Conservation (phyloP, 345 rosid genomes). For the Stellera chamaejasme region DNA sequence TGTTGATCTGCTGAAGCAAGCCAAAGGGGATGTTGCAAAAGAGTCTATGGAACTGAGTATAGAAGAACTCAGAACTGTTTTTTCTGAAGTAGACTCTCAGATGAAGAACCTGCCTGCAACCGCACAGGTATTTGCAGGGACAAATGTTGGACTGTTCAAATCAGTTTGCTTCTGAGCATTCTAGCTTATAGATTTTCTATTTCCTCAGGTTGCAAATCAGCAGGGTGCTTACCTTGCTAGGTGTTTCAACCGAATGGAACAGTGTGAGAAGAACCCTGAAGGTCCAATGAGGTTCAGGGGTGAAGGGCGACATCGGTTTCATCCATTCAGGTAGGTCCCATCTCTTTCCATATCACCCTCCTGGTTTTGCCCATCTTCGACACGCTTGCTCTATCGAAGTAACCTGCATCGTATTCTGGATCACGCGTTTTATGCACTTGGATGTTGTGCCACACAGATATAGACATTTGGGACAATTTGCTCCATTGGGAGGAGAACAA, state of each 20-base stretch:
- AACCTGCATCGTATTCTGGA: background rate
- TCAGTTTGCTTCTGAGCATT: background rate
- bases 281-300: slow-evolving; percentile 87
- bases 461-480: slow-evolving; percentile 79
- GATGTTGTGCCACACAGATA: too few relatives aligned
- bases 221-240: slow-evolving; percentile 77
- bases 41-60: slow-evolving; percentile 56
- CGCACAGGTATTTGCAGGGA: slow-evolving; percentile 47
- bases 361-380: background rate
- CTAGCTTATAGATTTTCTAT: background rate
- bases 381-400: too few relatives aligned
- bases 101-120: slow-evolving; percentile 90
- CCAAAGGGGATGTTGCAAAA: slow-evolving; percentile 42
- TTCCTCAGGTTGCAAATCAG: slow-evolving; percentile 73
- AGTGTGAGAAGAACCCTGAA: slow-evolving; percentile 66
- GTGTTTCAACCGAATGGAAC: slow-evolving; percentile 86
- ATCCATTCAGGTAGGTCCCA: slow-evolving; percentile 62
- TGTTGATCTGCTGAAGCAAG: slow-evolving; percentile 56
- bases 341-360: background rate
- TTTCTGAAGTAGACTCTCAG: slow-evolving; percentile 73
- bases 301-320: slow-evolving; percentile 88
- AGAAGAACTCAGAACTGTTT: slow-evolving; percentile 66
- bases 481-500: slow-evolving; percentile 91
- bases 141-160: background rate
- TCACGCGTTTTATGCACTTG: too few relatives aligned